Evolutionary conservation across 176 grass and related monocot genomes (phyloP).

Genomic region (Poa annua): DNA sequence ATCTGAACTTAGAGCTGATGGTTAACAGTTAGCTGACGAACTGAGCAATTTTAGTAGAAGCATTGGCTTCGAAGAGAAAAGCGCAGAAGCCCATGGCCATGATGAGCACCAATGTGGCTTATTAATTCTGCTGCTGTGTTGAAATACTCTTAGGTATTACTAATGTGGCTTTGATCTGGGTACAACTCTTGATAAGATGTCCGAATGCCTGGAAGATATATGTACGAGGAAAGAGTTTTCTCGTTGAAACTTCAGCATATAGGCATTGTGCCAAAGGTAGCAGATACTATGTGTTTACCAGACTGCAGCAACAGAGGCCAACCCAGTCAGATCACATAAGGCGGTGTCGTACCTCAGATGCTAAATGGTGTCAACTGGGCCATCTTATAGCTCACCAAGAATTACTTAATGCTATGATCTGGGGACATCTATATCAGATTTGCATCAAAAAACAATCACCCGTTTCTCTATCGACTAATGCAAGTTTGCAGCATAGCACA

Average conservation of each 20-base stretch:
- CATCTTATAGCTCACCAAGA: too few relatives aligned
- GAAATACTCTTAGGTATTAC: background rate
- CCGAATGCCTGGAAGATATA: background rate
- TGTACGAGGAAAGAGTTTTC: background rate
- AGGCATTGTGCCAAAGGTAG: background rate
- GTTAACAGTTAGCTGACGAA: conserved; percentile 30
- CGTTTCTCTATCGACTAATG: background rate
- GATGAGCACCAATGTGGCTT: background rate
- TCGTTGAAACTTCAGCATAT: background rate
- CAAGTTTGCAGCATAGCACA: background rate
- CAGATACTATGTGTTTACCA: background rate
- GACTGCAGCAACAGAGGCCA: background rate
- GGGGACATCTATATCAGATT: background rate
- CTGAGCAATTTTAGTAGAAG: background rate
- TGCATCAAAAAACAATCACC: background rate
- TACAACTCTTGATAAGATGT: background rate
- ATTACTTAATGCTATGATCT: too few relatives aligned
- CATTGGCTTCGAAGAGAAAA: background rate
- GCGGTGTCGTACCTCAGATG: background rate
- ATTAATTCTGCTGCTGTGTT: conserved; percentile 10
- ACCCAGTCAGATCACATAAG: background rate
- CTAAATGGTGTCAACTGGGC: background rate
- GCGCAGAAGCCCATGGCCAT: background rate
- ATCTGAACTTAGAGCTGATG: conserved; percentile 29
- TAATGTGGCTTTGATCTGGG: background rate